A percentile compares a stretch with the other conserved stretches of the same genome.
Evolutionary conservation across 805 yeast genomes (phyloP).

Genomic region (Kuraishia molischiana): DNA sequence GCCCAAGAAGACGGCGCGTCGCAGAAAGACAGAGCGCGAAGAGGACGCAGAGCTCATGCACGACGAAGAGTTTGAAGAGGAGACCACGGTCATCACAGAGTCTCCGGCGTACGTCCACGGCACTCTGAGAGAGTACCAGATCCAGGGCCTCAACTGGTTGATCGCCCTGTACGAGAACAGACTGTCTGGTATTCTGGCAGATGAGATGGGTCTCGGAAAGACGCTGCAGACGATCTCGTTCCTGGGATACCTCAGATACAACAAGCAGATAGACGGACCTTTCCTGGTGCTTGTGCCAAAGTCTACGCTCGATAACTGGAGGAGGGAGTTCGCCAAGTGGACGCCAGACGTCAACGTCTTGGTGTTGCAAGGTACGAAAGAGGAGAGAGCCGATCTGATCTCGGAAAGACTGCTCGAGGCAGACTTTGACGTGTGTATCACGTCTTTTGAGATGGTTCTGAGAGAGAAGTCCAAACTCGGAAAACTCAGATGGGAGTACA

Average conservation of each 20-base stretch:
- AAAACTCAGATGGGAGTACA: constrained; percentile 69
- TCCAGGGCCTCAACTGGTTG: constrained; percentile 77
- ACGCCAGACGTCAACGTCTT: constrained; percentile 69
- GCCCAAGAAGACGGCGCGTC: constrained; percentile 27
- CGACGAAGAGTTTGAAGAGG: constrained; percentile 64
- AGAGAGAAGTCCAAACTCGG: constrained; percentile 58
- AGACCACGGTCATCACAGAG: constrained; percentile 70
- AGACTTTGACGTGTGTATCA: constrained; percentile 78
- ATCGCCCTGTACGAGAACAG: constrained; percentile 58
- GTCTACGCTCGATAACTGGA: constrained; percentile 79
- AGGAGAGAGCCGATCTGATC: constrained; percentile 56
- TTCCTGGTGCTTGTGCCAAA: constrained; percentile 89
- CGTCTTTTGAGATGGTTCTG: constrained; percentile 78
- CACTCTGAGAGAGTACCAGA: constrained; percentile 65
- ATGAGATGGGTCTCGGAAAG: constrained; percentile 82
- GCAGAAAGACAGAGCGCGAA: constrained; percentile 87
- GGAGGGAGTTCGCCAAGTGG: constrained; percentile 68
- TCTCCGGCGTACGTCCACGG: constrained; percentile 79
- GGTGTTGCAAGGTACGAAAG: constrained; percentile 82
- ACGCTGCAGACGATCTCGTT: constrained; percentile 74
- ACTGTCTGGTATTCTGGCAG: constrained; percentile 70
- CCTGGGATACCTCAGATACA: constrained; percentile 63
- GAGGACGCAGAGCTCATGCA: constrained; percentile 88
- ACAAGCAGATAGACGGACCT: constrained; percentile 78
- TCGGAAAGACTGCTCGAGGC: constrained; percentile 45